Evolutionary conservation across 1,284 basidiomycete genomes (phyloP).

Genomic region (Retiboletus flavoniger): DNA sequence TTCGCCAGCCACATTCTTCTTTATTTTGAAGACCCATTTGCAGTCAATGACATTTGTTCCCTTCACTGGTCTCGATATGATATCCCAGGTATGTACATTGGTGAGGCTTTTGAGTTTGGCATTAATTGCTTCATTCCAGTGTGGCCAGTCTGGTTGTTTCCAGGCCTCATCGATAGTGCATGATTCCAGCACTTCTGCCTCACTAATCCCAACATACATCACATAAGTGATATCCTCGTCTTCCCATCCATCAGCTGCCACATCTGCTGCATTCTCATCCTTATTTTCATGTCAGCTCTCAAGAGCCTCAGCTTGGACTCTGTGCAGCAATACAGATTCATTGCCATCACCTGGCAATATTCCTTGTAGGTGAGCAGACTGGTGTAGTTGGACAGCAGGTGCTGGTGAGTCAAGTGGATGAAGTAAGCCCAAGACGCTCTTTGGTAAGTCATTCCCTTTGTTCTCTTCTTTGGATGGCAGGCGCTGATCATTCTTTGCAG

Average conservation of each 20-base stretch:
- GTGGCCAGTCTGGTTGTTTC: not conserved
- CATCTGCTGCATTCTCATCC: not conserved
- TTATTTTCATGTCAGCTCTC: not conserved
- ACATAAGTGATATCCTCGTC: not conserved
- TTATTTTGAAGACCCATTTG: slow-evolving; percentile 2
- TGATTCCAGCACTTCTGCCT: not conserved
- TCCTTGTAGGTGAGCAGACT: too few species aligned
- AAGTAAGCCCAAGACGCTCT: too few species aligned
- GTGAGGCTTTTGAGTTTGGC: not conserved
- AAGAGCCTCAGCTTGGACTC: not conserved
- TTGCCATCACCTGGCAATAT: too few species aligned
- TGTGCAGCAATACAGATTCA: too few species aligned
- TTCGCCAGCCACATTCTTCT: not conserved
- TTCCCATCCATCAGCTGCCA: not conserved
- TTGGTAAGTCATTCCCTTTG: too few species aligned
- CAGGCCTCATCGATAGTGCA: not conserved
- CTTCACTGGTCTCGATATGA: not conserved
- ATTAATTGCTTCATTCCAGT: not conserved
- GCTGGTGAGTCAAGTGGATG: too few species aligned
- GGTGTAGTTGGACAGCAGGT: too few species aligned
- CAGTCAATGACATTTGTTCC: not conserved
- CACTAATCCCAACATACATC: not conserved
- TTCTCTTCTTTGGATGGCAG: not conserved
- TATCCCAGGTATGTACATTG: not conserved
- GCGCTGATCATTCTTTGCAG: too few species aligned